These are phyloP conservation scores for Skeletonema marinoi DNA, from an alignment of 108 stramenopile genomes.

Conservation along the genomic window DNA sequence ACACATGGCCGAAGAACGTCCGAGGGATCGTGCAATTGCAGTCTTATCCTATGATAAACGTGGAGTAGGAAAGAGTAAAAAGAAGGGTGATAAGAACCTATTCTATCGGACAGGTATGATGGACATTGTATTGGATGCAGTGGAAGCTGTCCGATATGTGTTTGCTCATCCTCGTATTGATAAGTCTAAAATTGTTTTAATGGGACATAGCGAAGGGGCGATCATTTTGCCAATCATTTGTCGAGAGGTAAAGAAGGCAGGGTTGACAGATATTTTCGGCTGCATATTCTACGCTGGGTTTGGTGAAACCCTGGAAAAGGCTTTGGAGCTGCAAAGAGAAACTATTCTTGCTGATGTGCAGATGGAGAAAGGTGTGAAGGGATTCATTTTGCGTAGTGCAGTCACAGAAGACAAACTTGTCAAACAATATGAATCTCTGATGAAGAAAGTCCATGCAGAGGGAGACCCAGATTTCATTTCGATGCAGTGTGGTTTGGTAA, in stretches of 20 bases:
- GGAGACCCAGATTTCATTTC: constrained; percentile 37
- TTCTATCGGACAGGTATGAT: constrained; percentile 37
- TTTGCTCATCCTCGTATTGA: constrained; percentile 24
- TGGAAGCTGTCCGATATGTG: constrained; percentile 37
- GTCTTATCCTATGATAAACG: constrained; percentile 48
- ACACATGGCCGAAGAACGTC: constrained; percentile 3
- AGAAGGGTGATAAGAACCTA: constrained; percentile 25
- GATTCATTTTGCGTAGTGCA: constrained; percentile 13
- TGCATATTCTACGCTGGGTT: constrained; percentile 37
- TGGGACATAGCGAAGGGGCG: constrained; percentile 38
- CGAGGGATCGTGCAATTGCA: constrained; percentile 18
- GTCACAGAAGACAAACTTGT: constrained; percentile 19
- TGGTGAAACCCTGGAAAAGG: constrained; percentile 28
- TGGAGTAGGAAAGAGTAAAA: constrained; percentile 41
- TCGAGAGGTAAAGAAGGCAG: constrained; percentile 8
- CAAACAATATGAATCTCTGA: constrained; percentile 19
- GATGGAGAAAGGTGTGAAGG: constrained; percentile 13
- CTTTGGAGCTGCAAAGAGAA: constrained; percentile 16
- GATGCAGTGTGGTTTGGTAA: constrained; percentile 25
- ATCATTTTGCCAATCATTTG: constrained; percentile 36
- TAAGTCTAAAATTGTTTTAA: constrained; percentile 21
- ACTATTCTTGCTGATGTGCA: constrained; percentile 7
- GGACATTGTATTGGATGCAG: constrained; percentile 43
- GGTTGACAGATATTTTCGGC: constrained; percentile 22
- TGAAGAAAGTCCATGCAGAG: constrained; percentile 14